Percentiles rank a stretch among this genome's conserved stretches.
phyloP scores from a whole-genome alignment of 2,329 filamentous ascomycete genomes.

The Aaosphaeria arxii region DNA sequence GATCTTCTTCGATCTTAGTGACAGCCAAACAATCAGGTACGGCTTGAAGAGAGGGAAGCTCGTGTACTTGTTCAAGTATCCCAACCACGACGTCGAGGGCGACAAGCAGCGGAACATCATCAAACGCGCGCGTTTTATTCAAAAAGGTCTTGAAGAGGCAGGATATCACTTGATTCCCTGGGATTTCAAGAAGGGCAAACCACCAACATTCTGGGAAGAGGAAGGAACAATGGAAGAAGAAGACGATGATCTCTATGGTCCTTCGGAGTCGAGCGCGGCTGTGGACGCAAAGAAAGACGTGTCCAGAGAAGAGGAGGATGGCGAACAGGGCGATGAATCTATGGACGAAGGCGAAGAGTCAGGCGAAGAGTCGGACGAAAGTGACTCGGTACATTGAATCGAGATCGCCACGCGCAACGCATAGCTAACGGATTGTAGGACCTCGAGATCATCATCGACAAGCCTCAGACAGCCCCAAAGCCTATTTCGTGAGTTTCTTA shows the following conservation, averaged over 20 bases:
- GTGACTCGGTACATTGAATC: constrained; percentile 36
- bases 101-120: constrained; percentile 26
- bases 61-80: constrained; percentile 19
- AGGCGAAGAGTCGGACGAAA: constrained; percentile 45
- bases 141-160: constrained; percentile 12
- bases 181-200: constrained; percentile 22
- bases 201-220: constrained; percentile 17
- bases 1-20: constrained; percentile 7
- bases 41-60: constrained; percentile 21
- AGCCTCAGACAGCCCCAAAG: constrained; percentile 40
- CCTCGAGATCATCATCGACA: constrained; percentile 53
- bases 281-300: constrained; percentile 17
- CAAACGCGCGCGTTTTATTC: constrained; percentile 20
- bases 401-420: constrained; percentile 7
- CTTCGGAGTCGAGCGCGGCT: constrained; percentile 21
- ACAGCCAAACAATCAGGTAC: constrained; percentile 12
- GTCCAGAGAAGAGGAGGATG: constrained; percentile 25
- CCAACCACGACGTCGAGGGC: constrained; percentile 19
- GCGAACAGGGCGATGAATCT: constrained; percentile 39
- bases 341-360: constrained; percentile 45
- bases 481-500: constrained; percentile 26
- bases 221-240: constrained; percentile 47
- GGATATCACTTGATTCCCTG: constrained; percentile 20
- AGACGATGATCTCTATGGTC: constrained; percentile 51
- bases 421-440: constrained; percentile 39